Conservation (phyloP, 2,329 filamentous ascomycete species). For the Talaromyces funiculosus region DNA sequence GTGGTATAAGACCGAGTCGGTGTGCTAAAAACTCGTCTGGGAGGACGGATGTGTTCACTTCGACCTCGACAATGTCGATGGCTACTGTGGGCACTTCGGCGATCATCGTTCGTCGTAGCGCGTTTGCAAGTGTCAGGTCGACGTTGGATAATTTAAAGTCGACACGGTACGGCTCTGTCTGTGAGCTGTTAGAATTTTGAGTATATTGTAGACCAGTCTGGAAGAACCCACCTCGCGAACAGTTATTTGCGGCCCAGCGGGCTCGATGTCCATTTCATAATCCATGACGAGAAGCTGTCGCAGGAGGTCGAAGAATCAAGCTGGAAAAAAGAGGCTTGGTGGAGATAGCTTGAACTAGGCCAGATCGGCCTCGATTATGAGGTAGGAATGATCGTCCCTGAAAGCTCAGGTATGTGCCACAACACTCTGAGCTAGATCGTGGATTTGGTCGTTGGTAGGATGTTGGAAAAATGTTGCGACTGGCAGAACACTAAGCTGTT, state of each 20-base stretch:
- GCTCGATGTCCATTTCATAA: constrained; percentile 46
- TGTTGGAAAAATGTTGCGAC: background rate
- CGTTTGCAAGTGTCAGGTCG: constrained; percentile 88
- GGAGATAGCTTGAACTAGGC: background rate
- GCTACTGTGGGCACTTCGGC: constrained; percentile 92
- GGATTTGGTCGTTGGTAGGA: background rate
- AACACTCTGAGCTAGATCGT: background rate
- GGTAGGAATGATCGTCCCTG: background rate
- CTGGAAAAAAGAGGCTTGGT: background rate
- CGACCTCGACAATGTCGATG: constrained; percentile 89
- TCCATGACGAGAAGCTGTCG: constrained; percentile 28
- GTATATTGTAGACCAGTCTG: background rate
- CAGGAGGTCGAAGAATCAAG: background rate
- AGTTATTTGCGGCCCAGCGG: constrained; percentile 44
- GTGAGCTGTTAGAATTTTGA: background rate
- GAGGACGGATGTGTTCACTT: constrained; percentile 89
- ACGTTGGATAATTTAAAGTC: constrained; percentile 88
- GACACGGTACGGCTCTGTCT: constrained; percentile 76
- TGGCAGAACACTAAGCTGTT: background rate
- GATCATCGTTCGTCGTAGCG: constrained; percentile 81
- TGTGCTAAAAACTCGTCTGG: constrained; percentile 95
- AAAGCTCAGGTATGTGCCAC: background rate
- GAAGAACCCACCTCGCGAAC: constrained; percentile 38
- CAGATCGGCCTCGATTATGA: background rate
- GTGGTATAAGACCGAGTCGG: constrained; percentile 81